phyloP scores from a whole-genome alignment of 768 basidiomycete genomes.

The Boletus rubropictus region DNA sequence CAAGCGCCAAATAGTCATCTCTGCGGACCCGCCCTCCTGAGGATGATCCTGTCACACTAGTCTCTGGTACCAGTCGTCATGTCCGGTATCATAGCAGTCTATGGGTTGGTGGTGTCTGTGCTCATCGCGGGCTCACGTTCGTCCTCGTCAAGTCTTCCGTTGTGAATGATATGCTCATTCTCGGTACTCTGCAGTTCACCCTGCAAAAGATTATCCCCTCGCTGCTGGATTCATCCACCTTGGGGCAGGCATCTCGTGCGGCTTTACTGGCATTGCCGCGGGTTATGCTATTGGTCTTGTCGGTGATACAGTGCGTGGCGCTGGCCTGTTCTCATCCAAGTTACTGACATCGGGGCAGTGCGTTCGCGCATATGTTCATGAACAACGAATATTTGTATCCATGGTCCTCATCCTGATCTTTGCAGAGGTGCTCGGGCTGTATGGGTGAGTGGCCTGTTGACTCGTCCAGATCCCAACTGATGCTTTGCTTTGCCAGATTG shows the following conservation, averaged over 20 bases:
- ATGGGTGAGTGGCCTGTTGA: slow-evolving; percentile 50
- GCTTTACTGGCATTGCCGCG: slow-evolving; percentile 85
- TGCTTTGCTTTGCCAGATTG: slow-evolving; percentile 38
- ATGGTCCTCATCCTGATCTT: slow-evolving; percentile 98
- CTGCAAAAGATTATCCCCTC: slow-evolving; percentile 65
- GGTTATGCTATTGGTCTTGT: slow-evolving; percentile 94
- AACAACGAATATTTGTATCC: slow-evolving; percentile 85
- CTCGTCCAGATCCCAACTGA: not conserved
- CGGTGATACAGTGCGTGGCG: slow-evolving; percentile 76
- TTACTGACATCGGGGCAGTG: slow-evolving; percentile 44
- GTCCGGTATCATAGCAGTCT: slow-evolving; percentile 97
- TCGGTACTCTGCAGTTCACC: slow-evolving; percentile 44
- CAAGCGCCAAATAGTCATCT: slow-evolving; percentile 22
- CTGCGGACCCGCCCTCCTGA: not conserved
- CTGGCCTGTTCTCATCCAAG: not conserved
- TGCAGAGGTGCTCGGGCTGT: slow-evolving; percentile 84
- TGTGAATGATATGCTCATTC: slow-evolving; percentile 9
- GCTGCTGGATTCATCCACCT: slow-evolving; percentile 90
- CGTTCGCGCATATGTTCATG: slow-evolving; percentile 86
- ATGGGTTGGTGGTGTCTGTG: slow-evolving; percentile 93
- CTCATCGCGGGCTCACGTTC: slow-evolving; percentile 70
- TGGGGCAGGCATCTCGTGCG: slow-evolving; percentile 87
- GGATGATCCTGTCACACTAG: slow-evolving; percentile 34
- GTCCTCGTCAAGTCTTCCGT: slow-evolving; percentile 20
- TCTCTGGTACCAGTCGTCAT: slow-evolving; percentile 96